A percentile compares a stretch with the other conserved stretches of the same genome.
phyloP scores from a whole-genome alignment of 208 protist species.

The Leishmania tropica region DNA sequence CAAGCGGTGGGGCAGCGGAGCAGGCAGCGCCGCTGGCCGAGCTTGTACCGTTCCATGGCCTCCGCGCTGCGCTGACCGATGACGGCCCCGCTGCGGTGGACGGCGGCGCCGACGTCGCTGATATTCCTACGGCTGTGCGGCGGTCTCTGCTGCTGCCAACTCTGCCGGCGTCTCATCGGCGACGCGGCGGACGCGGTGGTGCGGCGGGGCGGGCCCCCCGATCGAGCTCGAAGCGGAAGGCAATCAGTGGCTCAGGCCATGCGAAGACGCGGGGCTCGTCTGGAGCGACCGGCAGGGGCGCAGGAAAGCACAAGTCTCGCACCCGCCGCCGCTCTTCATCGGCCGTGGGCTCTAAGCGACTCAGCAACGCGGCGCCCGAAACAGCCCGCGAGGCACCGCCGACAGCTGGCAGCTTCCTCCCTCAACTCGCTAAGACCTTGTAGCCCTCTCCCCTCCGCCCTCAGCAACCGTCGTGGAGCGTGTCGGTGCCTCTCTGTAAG shows the following conservation, averaged over 20 bases:
- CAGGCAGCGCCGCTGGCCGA: constrained; percentile 13
- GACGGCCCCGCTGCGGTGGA: background rate
- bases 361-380: constrained; percentile 3
- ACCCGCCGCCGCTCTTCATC: background rate
- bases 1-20: background rate
- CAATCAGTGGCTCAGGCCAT: background rate
- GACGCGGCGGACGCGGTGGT: constrained; percentile 9
- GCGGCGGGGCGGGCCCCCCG: background rate
- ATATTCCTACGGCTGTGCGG: constrained; percentile 25
- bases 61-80: constrained; percentile 13
- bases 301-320: background rate
- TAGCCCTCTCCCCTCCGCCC: background rate
- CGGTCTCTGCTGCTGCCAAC: background rate
- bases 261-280: background rate
- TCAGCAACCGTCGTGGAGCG: background rate
- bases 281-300: background rate
- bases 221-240: constrained; percentile 13
- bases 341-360: background rate
- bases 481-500: background rate
- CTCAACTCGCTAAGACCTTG: constrained; percentile 21
- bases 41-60: constrained; percentile 30
- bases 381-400: constrained; percentile 4
- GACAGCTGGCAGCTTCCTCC: constrained; percentile 12
- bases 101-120: constrained; percentile 15
- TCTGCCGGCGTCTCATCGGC: background rate